Conservation (phyloP, 2,329 filamentous ascomycete genomes). For the Didymella glomerata region DNA sequence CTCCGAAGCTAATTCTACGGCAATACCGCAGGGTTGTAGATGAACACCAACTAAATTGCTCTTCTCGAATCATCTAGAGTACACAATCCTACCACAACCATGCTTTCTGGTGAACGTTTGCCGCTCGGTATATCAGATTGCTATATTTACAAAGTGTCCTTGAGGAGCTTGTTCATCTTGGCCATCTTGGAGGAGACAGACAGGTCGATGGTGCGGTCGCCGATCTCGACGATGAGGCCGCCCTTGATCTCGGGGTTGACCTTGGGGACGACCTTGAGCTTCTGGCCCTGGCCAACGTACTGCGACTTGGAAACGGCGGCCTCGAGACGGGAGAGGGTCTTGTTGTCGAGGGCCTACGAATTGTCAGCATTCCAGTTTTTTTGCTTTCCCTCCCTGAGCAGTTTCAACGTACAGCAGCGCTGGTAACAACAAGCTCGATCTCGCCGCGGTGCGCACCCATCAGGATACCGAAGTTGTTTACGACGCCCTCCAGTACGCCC, state of each 20-base stretch:
- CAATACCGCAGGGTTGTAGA: slow-evolving; percentile 6
- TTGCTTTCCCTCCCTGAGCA: neutral
- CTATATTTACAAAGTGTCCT: slow-evolving; percentile 87
- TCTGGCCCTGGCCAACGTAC: slow-evolving; percentile 91
- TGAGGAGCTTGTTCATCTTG: slow-evolving; percentile 99
- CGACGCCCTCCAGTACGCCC: slow-evolving; percentile 79
- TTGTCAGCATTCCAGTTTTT: slow-evolving; percentile 24
- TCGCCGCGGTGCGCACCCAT: slow-evolving; percentile 92
- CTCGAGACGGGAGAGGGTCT: slow-evolving; percentile 86
- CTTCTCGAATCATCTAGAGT: slow-evolving; percentile 47
- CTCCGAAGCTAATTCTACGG: neutral
- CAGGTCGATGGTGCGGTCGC: slow-evolving; percentile 97
- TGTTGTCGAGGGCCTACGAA: slow-evolving; percentile 80
- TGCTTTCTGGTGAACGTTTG: slow-evolving; percentile 19
- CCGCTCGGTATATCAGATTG: slow-evolving; percentile 25
- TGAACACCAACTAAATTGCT: slow-evolving; percentile 33
- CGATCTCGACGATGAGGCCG: slow-evolving; percentile 93
- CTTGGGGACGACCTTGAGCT: slow-evolving; percentile 95
- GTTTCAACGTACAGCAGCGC: slow-evolving; percentile 75
- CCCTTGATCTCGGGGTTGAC: slow-evolving; percentile 95
- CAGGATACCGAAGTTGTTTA: slow-evolving; percentile 84
- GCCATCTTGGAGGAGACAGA: slow-evolving; percentile 93
- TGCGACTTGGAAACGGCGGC: slow-evolving; percentile 85
- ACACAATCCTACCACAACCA: slow-evolving; percentile 40
- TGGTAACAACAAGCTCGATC: slow-evolving; percentile 91